Evolutionary conservation across 257 asterid genomes (phyloP).

Genomic region (Solanum dulcamara): DNA sequence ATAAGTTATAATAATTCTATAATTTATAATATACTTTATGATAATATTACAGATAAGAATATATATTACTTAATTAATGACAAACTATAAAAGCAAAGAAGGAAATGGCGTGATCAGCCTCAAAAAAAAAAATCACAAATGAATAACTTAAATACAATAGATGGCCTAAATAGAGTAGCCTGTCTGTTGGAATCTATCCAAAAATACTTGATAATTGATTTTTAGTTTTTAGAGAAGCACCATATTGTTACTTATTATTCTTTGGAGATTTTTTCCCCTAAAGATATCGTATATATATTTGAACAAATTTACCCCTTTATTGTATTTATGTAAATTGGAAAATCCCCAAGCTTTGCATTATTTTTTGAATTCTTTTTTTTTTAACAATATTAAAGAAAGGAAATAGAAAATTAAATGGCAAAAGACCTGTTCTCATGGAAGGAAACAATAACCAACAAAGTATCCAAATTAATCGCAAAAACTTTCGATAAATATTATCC

Average conservation of each 20-base stretch:
- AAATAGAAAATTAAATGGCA: background rate
- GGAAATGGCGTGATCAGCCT: background rate
- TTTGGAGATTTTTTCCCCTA: background rate
- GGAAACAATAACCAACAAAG: background rate
- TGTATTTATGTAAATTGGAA: background rate
- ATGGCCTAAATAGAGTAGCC: background rate
- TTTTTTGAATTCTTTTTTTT: background rate
- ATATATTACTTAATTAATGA: background rate
- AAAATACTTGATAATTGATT: background rate
- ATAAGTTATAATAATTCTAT: background rate
- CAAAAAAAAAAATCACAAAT: background rate
- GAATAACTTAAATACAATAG: too few relatives aligned
- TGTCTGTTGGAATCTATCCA: background rate
- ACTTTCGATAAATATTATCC: background rate
- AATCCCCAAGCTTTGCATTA: background rate
- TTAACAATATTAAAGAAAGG: background rate
- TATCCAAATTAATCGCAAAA: background rate
- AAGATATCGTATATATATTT: background rate
- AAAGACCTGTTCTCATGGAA: background rate
- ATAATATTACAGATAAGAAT: background rate
- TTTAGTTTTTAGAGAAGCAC: background rate
- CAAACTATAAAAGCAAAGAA: background rate
- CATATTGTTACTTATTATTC: background rate
- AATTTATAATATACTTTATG: background rate
- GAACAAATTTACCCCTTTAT: background rate